Conservation (phyloP, 2,329 filamentous ascomycete genomes). For the Cladosporium sp. region DNA sequence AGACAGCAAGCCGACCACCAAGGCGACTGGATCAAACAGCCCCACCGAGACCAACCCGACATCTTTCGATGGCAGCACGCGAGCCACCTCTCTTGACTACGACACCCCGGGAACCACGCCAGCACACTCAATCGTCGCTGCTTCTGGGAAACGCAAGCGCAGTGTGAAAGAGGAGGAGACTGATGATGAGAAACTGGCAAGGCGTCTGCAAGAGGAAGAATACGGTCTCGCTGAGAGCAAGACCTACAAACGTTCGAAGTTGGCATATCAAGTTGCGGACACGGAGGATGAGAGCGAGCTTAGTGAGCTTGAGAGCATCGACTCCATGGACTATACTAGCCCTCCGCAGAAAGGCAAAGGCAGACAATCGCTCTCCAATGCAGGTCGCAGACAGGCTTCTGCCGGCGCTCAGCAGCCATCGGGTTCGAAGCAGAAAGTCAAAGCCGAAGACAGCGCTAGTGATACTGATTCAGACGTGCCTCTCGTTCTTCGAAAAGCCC, state of each 20-base stretch:
- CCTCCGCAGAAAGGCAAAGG: conserved; percentile 18
- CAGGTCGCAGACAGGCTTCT: neutral
- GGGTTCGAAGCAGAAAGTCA: conserved; percentile 30
- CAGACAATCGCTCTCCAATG: conserved; percentile 22
- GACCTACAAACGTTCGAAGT: conserved; percentile 32
- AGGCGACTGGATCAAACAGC: conserved; percentile 20
- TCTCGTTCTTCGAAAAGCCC: conserved; percentile 19
- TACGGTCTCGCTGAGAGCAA: conserved; percentile 25
- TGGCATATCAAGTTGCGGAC: conserved; percentile 28
- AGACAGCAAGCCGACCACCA: neutral
- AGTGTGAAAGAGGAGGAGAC: conserved; percentile 32
- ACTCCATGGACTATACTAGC: conserved; percentile 22
- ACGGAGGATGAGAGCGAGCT: conserved; percentile 35
- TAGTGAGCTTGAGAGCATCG: conserved; percentile 32
- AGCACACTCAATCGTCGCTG: conserved; percentile 42
- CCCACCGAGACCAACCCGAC: conserved; percentile 21
- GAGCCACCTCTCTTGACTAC: conserved; percentile 52
- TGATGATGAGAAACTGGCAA: conserved; percentile 35
- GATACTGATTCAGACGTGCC: conserved; percentile 37
- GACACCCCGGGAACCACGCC: conserved; percentile 66
- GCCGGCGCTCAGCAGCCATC: conserved; percentile 29
- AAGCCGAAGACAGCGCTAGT: conserved; percentile 42
- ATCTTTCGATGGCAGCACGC: conserved; percentile 29
- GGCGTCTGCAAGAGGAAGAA: conserved; percentile 39
- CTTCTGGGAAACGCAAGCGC: conserved; percentile 35